Evolutionary conservation across 176 grass and related monocot genomes (phyloP).

Genomic region (Musa acuminata): DNA sequence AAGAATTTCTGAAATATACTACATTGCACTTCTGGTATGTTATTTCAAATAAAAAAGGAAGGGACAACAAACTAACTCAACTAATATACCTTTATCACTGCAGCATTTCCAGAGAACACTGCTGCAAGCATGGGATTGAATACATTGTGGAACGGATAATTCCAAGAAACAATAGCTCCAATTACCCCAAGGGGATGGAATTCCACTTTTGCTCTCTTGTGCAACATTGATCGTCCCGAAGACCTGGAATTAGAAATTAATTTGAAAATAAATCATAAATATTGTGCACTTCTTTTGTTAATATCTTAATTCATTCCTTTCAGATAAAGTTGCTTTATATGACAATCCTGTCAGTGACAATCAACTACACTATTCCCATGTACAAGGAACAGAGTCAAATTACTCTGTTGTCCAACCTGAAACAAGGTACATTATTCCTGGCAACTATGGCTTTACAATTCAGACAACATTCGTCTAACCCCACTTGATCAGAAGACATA

Average conservation of each 20-base stretch:
- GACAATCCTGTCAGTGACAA: too few relatives aligned
- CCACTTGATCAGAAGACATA: too few relatives aligned
- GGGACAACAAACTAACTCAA: not conserved
- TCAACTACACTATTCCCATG: too few relatives aligned
- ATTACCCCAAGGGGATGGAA: slow-evolving; percentile 92
- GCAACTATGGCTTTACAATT: too few relatives aligned
- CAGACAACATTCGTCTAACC: too few relatives aligned
- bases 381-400: too few relatives aligned
- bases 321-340: too few relatives aligned
- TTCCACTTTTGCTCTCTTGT: slow-evolving; percentile 92
- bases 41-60: not conserved
- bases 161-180: slow-evolving; percentile 98
- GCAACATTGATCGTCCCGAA: slow-evolving; percentile 84
- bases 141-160: slow-evolving; percentile 95
- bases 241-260: slow-evolving; percentile 37
- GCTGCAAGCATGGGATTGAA: slow-evolving; percentile 90
- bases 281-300: not conserved
- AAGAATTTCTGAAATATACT: not conserved
- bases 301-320: too few relatives aligned
- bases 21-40: not conserved
- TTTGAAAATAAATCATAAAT: slow-evolving; percentile 1
- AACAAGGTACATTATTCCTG: too few relatives aligned
- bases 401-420: too few relatives aligned
- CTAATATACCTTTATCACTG: slow-evolving; percentile 75
- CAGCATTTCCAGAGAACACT: slow-evolving; percentile 97